These are phyloP conservation scores for Trametes cingulata DNA, from an alignment of 768 basidiomycete species.

Conservation along the genomic window DNA sequence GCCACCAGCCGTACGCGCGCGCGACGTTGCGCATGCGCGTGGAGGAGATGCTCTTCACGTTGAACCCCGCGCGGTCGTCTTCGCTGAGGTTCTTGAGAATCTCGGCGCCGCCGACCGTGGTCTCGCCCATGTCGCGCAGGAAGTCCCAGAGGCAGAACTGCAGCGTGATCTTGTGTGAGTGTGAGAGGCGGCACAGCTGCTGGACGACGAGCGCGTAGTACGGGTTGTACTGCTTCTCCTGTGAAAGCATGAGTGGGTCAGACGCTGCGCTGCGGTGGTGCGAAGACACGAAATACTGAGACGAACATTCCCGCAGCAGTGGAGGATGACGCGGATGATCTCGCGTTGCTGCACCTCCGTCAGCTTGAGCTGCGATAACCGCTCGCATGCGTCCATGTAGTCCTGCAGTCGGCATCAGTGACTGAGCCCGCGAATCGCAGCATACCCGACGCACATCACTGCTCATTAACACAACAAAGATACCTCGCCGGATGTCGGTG, in stretches of 20 bases:
- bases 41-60: constrained; percentile 55
- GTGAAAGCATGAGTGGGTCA: neutral
- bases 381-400: constrained; percentile 92
- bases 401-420: constrained; percentile 55
- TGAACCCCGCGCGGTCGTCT: constrained; percentile 44
- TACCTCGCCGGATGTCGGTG: constrained; percentile 87
- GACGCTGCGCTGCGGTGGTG: constrained; percentile 6
- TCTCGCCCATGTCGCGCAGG: constrained; percentile 86
- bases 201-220: constrained; percentile 91
- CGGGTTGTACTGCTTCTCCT: constrained; percentile 94
- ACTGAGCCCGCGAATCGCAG: neutral
- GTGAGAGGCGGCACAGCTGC: constrained; percentile 74
- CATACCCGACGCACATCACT: constrained; percentile 68
- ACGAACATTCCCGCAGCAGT: constrained; percentile 87
- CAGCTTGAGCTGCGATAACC: constrained; percentile 80
- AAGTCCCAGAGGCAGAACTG: constrained; percentile 99
- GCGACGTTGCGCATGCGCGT: constrained; percentile 73
- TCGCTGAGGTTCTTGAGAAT: constrained; percentile 61
- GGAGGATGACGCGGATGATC: constrained; percentile 87
- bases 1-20: constrained; percentile 89
- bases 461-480: constrained; percentile 95
- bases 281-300: neutral
- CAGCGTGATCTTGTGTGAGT: constrained; percentile 87
- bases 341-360: constrained; percentile 93
- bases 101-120: constrained; percentile 75